Evolutionary conservation across 1,284 basidiomycete genomes (phyloP).

Genomic region (Puccinia polysora): DNA sequence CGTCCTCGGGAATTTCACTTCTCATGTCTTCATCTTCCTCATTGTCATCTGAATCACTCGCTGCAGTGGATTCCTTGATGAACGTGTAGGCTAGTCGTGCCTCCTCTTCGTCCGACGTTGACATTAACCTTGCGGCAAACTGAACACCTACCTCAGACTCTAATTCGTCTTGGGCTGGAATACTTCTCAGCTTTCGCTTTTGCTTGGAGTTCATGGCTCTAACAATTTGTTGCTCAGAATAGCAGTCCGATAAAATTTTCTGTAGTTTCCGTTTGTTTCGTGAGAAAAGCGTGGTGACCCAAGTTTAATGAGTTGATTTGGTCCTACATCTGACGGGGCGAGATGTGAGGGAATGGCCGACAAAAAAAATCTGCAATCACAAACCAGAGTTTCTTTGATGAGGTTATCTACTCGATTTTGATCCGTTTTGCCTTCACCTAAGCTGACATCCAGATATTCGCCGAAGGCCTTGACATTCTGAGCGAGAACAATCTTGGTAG

Average conservation of each 20-base stretch:
- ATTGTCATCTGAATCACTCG: not conserved
- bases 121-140: constrained; percentile 42
- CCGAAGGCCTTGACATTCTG: constrained; percentile 41
- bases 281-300: too few relatives aligned
- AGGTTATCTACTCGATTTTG: constrained; percentile 18
- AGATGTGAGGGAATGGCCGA: not conserved
- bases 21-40: constrained; percentile 36
- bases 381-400: constrained; percentile 39
- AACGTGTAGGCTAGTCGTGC: constrained; percentile 32
- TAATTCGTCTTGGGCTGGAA: constrained; percentile 40
- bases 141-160: constrained; percentile 33
- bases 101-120: constrained; percentile 33
- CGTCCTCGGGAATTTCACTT: constrained; percentile 1
- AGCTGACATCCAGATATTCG: constrained; percentile 26
- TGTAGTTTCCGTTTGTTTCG: too few relatives aligned
- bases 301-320: too few relatives aligned
- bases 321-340: too few relatives aligned
- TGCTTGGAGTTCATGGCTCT: not conserved
- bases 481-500: constrained; percentile 28
- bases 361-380: not conserved
- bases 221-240: constrained; percentile 7
- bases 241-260: constrained; percentile 29
- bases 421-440: constrained; percentile 19
- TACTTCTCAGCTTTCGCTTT: constrained; percentile 5
- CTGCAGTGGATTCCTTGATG: constrained; percentile 16